Conservation (phyloP, 2,329 filamentous ascomycete genomes). For the Byssochlamys sp. region DNA sequence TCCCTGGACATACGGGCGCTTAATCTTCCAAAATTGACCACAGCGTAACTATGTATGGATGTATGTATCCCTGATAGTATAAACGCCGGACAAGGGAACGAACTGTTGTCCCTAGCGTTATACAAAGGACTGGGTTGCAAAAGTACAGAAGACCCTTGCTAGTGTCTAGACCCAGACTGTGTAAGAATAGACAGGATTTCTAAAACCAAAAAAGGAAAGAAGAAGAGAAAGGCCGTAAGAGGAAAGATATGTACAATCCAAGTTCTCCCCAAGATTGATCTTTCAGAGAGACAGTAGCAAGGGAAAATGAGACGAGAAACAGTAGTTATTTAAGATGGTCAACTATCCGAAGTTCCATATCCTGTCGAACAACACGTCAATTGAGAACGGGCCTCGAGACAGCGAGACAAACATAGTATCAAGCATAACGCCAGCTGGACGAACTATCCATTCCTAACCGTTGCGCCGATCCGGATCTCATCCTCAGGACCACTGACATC, state of each 20-base stretch:
- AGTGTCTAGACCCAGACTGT: background rate
- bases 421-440: background rate
- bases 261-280: background rate
- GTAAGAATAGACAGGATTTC: background rate
- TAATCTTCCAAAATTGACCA: background rate
- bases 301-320: background rate
- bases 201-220: background rate
- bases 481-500: background rate
- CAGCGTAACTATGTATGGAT: background rate
- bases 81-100: background rate
- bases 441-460: background rate
- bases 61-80: background rate
- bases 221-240: background rate
- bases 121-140: background rate
- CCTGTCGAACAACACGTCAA: background rate
- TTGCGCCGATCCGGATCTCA: background rate
- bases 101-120: background rate
- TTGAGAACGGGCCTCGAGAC: background rate
- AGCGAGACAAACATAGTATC: background rate
- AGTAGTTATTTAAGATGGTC: background rate
- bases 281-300: background rate
- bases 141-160: background rate
- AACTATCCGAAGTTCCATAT: background rate
- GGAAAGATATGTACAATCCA: background rate
- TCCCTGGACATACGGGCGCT: background rate